These are phyloP conservation scores for Nigrospora osmanthi DNA, from an alignment of 2,329 filamentous ascomycete species.

Conservation along the genomic window DNA sequence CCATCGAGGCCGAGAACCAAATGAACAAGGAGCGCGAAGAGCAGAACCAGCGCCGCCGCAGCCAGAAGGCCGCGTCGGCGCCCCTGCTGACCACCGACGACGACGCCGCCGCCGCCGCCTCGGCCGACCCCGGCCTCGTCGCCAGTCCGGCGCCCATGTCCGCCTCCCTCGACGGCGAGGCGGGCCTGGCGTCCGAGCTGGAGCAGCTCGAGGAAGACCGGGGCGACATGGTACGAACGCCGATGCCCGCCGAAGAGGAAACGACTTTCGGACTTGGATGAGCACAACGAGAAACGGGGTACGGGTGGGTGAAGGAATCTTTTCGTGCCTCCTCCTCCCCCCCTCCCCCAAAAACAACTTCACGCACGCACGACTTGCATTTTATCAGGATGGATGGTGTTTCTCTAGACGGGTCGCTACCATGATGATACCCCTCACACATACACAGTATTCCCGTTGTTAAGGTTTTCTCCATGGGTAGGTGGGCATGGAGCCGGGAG, in stretches of 20 bases:
- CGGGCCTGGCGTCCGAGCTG: too few species aligned
- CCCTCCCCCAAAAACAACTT: too few species aligned
- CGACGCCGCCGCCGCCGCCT: too few species aligned
- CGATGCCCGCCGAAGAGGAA: conserved; percentile 14
- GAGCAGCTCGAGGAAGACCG: background rate
- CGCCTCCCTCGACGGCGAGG: too few species aligned
- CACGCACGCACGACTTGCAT: too few species aligned
- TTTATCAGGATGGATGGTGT: too few species aligned
- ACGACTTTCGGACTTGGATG: conserved; percentile 13
- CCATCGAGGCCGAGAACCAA: conserved; percentile 43
- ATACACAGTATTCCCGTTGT: too few species aligned
- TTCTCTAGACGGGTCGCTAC: too few species aligned
- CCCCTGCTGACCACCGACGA: conserved; percentile 17
- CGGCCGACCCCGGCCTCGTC: conserved; percentile 14
- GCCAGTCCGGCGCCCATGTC: conserved; percentile 4
- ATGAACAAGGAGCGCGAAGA: conserved; percentile 35
- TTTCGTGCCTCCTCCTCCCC: too few species aligned
- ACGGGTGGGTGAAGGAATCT: background rate
- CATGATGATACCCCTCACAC: too few species aligned
- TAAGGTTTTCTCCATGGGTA: too few species aligned
- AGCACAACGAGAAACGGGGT: background rate
- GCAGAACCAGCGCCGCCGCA: conserved; percentile 13
- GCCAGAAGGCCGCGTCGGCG: conserved; percentile 17
- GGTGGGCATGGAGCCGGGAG: too few species aligned
- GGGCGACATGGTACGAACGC: conserved; percentile 3